phyloP scores from a whole-genome alignment of 495 filamentous ascomycete genomes.

The Aspergillus mulundensis region DNA sequence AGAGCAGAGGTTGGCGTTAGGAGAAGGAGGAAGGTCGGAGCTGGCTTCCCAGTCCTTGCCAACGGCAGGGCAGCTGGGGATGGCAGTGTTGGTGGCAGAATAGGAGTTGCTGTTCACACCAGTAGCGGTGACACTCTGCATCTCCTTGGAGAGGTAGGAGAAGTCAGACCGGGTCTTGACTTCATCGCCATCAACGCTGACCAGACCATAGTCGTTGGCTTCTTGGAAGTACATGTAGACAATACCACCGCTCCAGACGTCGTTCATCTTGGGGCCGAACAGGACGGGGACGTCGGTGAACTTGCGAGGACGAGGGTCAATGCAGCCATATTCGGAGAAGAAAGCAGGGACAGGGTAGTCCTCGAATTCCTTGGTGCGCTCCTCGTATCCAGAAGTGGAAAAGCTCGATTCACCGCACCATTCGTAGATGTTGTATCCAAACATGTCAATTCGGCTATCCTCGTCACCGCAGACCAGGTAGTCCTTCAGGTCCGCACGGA shows the following conservation, averaged over 20 bases:
- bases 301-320: slow-evolving; percentile 65
- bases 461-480: slow-evolving; percentile 89
- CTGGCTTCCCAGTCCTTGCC: slow-evolving; percentile 65
- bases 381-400: slow-evolving; percentile 68
- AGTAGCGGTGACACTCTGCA: slow-evolving; percentile 63
- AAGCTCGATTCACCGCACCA: slow-evolving; percentile 89
- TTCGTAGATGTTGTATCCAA: slow-evolving; percentile 99
- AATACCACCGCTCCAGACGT: slow-evolving; percentile 89
- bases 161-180: slow-evolving; percentile 70
- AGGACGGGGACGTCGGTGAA: slow-evolving; percentile 84
- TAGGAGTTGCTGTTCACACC: slow-evolving; percentile 63
- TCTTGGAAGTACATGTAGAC: slow-evolving; percentile 99
- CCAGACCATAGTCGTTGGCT: slow-evolving; percentile 84
- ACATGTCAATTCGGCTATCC: slow-evolving; percentile 78
- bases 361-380: slow-evolving; percentile 75
- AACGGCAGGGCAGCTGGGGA: slow-evolving; percentile 66
- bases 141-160: slow-evolving; percentile 64
- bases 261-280: slow-evolving; percentile 75
- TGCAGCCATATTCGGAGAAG: slow-evolving; percentile 99
- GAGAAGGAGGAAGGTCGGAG: slow-evolving; percentile 73
- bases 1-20: slow-evolving; percentile 69
- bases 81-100: slow-evolving; percentile 63
- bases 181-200: slow-evolving; percentile 51
- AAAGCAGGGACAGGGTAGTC: slow-evolving; percentile 90
- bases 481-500: slow-evolving; percentile 71